Percentiles rank a stretch among this genome's conserved stretches.
phyloP scores from a whole-genome alignment of 2,329 filamentous ascomycete genomes.

The Cladorrhinum sp. region DNA sequence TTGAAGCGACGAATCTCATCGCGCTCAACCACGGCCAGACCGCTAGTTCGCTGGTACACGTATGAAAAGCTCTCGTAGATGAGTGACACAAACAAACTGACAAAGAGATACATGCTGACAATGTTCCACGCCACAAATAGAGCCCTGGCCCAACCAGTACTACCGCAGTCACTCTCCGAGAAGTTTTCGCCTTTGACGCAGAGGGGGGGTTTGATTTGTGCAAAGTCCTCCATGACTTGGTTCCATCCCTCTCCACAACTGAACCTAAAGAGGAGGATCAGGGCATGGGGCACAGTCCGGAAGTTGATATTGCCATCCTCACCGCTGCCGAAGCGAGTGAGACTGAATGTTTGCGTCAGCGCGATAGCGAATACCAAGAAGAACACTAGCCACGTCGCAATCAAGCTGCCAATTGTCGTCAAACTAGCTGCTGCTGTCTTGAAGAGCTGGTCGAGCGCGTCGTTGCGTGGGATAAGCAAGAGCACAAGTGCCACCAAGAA shows the following conservation, averaged over 20 bases:
- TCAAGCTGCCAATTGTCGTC: slow-evolving; percentile 81
- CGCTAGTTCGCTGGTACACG: slow-evolving; percentile 93
- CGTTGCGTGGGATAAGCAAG: slow-evolving; percentile 90
- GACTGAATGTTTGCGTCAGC: slow-evolving; percentile 89
- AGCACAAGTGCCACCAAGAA: slow-evolving; percentile 89
- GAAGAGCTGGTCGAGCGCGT: slow-evolving; percentile 95
- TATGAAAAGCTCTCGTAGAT: slow-evolving; percentile 99
- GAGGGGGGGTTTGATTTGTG: slow-evolving; percentile 71
- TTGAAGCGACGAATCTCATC: slow-evolving; percentile 97
- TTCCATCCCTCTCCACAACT: slow-evolving; percentile 98
- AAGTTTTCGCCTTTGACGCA: slow-evolving; percentile 73
- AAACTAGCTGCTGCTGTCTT: slow-evolving; percentile 96
- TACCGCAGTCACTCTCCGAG: slow-evolving; percentile 89
- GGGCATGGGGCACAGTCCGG: slow-evolving; percentile 85
- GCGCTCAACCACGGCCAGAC: slow-evolving; percentile 83
- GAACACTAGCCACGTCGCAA: slow-evolving; percentile 96
- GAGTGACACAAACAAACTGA: slow-evolving; percentile 95
- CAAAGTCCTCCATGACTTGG: slow-evolving; percentile 92
- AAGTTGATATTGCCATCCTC: slow-evolving; percentile 85
- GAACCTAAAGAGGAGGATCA: slow-evolving; percentile 90
- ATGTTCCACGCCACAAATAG: slow-evolving; percentile 98
- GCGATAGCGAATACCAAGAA: slow-evolving; percentile 97
- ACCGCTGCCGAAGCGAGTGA: slow-evolving; percentile 77
- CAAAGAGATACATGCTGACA: slow-evolving; percentile 99
- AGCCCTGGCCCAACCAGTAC: slow-evolving; percentile 78